These are phyloP conservation scores for Chrysopogon serrulatus DNA, from an alignment of 176 grass and related monocot genomes.

Conservation along the genomic window DNA sequence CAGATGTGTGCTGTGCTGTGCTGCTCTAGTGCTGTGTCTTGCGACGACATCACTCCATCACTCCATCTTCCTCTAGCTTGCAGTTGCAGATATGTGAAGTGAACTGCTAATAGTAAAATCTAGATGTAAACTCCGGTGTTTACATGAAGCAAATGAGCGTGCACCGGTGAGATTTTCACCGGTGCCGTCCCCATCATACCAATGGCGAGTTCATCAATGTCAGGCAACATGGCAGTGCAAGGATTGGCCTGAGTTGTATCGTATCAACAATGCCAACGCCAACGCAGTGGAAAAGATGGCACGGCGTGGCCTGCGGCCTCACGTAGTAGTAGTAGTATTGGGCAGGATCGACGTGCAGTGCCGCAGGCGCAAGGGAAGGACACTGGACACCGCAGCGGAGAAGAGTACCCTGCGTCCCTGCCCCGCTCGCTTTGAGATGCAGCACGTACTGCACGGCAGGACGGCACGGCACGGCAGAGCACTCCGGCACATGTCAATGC, in stretches of 20 bases:
- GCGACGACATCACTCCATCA: too few species aligned
- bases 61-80: not conserved
- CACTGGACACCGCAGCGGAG: not conserved
- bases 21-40: not conserved
- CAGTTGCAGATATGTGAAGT: constrained; percentile 41
- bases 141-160: constrained; percentile 46
- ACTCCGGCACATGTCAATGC: not conserved
- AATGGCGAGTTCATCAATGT: not conserved
- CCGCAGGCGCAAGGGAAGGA: not conserved
- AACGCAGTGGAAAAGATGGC: not conserved
- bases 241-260: not conserved
- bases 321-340: not conserved
- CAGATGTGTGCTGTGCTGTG: not conserved
- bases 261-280: too few species aligned
- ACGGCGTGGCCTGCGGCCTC: not conserved
- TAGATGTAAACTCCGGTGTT: constrained; percentile 51
- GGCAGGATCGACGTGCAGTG: constrained; percentile 27
- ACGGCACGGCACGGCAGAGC: too few species aligned
- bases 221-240: not conserved
- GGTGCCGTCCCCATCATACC: not conserved
- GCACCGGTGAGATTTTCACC: constrained; percentile 18
- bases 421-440: constrained; percentile 4
- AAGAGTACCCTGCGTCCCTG: not conserved
- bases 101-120: constrained; percentile 11
- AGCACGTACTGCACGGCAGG: too few species aligned